These are phyloP conservation scores for Larix kaempferi DNA, from an alignment of 75 land plant genomes.

Conservation along the genomic window DNA sequence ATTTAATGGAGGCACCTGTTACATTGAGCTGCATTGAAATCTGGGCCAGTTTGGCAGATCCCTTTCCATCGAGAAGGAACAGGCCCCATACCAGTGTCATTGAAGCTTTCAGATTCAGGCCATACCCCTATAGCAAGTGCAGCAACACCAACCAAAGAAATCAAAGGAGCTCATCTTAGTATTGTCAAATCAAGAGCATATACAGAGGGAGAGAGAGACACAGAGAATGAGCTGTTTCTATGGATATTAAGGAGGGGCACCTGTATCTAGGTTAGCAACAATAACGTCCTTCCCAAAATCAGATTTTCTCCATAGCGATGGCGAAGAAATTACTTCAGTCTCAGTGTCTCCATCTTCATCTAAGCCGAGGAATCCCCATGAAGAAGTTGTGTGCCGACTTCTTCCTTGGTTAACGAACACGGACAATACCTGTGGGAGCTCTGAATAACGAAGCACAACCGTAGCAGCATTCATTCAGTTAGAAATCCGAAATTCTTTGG, in stretches of 20 bases:
- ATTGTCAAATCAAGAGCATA: neutral
- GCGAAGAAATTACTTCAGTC: neutral
- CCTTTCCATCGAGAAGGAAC: slow-evolving; percentile 17
- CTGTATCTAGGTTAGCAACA: slow-evolving; percentile 41
- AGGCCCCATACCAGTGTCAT: slow-evolving; percentile 12
- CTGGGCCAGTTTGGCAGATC: slow-evolving; percentile 11
- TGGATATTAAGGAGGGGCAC: slow-evolving; percentile 9
- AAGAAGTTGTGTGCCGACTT: slow-evolving; percentile 6
- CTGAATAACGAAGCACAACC: neutral
- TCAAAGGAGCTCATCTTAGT: neutral
- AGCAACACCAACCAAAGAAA: neutral
- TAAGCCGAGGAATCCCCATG: slow-evolving; percentile 11
- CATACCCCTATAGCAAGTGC: slow-evolving; percentile 10
- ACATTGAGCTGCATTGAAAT: slow-evolving; percentile 10
- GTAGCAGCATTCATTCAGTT: neutral
- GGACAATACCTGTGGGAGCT: slow-evolving; percentile 5
- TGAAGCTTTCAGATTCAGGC: slow-evolving; percentile 27
- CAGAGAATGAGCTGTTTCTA: neutral
- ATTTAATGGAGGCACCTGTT: too few relatives aligned
- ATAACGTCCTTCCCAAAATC: slow-evolving; percentile 31
- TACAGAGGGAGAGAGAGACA: neutral
- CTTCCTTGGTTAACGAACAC: neutral
- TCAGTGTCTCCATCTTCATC: neutral
- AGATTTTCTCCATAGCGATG: slow-evolving; percentile 37
- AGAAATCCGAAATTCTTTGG: neutral